phyloP scores from a whole-genome alignment of 2,329 filamentous ascomycete genomes.

The Biscogniauxia mediterranea region DNA sequence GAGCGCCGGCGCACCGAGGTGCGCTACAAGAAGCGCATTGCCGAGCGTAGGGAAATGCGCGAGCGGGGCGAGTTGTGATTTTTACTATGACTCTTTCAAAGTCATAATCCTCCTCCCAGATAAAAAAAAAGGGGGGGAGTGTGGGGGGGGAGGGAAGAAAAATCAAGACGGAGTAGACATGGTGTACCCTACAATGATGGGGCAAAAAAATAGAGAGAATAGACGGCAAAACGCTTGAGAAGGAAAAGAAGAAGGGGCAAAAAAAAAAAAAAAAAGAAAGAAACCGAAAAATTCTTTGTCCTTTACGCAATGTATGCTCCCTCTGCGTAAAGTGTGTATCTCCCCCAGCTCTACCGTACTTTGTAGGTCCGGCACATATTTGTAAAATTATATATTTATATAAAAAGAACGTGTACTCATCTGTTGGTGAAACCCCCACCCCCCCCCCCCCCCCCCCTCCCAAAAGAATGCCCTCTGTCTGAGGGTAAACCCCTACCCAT shows the following conservation, averaged over 20 bases:
- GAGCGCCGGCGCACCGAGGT: slow-evolving; percentile 86
- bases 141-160: background rate
- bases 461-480: background rate
- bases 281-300: background rate
- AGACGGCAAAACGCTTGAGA: too few species aligned
- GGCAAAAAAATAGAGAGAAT: too few species aligned
- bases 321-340: background rate
- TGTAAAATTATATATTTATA: background rate
- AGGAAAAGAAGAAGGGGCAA: background rate
- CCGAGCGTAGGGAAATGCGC: slow-evolving; percentile 69
- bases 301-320: too few species aligned
- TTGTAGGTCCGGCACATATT: slow-evolving; percentile 12
- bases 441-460: too few species aligned
- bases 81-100: too few species aligned
- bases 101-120: too few species aligned
- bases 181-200: too few species aligned
- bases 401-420: background rate
- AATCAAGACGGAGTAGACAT: too few species aligned
- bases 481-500: background rate
- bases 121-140: slow-evolving; percentile 6
- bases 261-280: background rate
- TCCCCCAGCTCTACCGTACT: slow-evolving; percentile 18
- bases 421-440: too few species aligned
- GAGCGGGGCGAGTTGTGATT: slow-evolving; percentile 31
- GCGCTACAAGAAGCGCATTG: slow-evolving; percentile 78